A percentile compares a stretch with the other conserved stretches of the same genome.
phyloP scores from a whole-genome alignment of 2,329 filamentous ascomycete genomes.

The Ophiostoma australiae region DNA sequence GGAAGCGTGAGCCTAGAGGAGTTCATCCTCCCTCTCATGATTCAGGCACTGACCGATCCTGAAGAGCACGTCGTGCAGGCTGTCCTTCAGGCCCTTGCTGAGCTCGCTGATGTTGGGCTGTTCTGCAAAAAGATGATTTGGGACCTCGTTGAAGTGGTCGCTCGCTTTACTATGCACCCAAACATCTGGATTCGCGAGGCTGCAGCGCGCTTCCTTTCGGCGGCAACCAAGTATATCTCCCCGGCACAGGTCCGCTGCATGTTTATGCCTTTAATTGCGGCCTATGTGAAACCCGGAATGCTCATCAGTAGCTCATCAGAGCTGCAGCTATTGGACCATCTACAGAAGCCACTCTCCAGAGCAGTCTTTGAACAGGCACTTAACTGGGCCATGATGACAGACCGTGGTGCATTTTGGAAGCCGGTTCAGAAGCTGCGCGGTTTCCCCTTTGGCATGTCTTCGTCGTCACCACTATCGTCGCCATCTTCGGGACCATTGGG shows the following conservation, averaged over 20 bases:
- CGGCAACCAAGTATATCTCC: conserved; percentile 69
- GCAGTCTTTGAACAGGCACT: conserved; percentile 79
- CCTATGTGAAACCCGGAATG: conserved; percentile 72
- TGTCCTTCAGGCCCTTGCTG: conserved; percentile 79
- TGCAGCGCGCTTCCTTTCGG: conserved; percentile 41
- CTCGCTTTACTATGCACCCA: conserved; percentile 84
- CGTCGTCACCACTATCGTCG: conserved; percentile 29
- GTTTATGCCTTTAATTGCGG: conserved; percentile 70
- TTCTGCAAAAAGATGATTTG: conserved; percentile 79
- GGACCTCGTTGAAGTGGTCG: conserved; percentile 80
- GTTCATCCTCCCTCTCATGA: conserved; percentile 92
- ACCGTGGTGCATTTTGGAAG: conserved; percentile 85
- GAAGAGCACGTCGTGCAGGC: conserved; percentile 94
- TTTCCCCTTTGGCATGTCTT: conserved; percentile 56
- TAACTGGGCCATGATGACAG: conserved; percentile 76
- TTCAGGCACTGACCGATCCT: conserved; percentile 85
- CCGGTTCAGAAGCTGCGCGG: conserved; percentile 62
- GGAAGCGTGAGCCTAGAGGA: conserved; percentile 87
- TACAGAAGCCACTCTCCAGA: conserved; percentile 77
- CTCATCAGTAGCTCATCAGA: conserved; percentile 48
- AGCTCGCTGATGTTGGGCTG: conserved; percentile 81
- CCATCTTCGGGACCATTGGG: background rate
- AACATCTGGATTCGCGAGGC: conserved; percentile 94
- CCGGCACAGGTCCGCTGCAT: conserved; percentile 79
- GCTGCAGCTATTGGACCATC: conserved; percentile 67